These are phyloP conservation scores for Malus hybrid DNA, from an alignment of 331 rosid genomes.

Conservation along the genomic window DNA sequence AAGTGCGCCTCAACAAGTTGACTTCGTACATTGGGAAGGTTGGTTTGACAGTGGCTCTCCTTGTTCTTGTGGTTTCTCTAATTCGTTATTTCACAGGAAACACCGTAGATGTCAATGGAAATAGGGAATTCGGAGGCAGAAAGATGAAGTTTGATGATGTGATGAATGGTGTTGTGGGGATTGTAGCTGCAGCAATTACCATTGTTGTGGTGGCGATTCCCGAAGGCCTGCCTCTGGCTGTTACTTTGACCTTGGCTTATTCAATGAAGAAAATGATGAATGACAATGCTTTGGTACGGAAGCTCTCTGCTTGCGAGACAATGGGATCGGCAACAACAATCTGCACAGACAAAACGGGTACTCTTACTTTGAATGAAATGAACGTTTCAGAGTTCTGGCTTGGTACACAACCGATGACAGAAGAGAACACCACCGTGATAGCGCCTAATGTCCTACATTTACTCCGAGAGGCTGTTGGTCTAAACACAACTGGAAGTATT, in stretches of 20 bases:
- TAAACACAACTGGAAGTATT: conserved; percentile 30
- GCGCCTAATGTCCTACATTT: background rate
- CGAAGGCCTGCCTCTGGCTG: conserved; percentile 11
- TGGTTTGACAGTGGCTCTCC: conserved; percentile 20
- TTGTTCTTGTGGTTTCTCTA: conserved; percentile 22
- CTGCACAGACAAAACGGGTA: conserved; percentile 43
- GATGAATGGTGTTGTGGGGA: conserved; percentile 14
- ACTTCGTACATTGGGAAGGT: conserved; percentile 22
- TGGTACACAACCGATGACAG: conserved; percentile 6
- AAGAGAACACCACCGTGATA: background rate
- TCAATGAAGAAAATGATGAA: no score
- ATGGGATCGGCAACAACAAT: conserved; percentile 41
- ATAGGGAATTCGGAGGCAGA: conserved; percentile 18
- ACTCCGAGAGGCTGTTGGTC: conserved; percentile 21
- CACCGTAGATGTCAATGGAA: conserved; percentile 18
- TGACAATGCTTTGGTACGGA: no score
- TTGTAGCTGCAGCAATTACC: conserved; percentile 26
- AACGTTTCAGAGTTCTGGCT: conserved; percentile 33
- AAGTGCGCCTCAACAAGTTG: conserved; percentile 30
- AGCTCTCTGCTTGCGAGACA: conserved; percentile 31
- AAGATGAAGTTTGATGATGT: conserved; percentile 13
- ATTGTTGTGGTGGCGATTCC: conserved; percentile 41
- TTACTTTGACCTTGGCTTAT: no score
- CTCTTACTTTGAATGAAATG: conserved; percentile 40
- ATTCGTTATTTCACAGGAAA: conserved; percentile 33